phyloP scores from a whole-genome alignment of 495 filamentous ascomycete genomes.

The Penicillium cinerascens region DNA sequence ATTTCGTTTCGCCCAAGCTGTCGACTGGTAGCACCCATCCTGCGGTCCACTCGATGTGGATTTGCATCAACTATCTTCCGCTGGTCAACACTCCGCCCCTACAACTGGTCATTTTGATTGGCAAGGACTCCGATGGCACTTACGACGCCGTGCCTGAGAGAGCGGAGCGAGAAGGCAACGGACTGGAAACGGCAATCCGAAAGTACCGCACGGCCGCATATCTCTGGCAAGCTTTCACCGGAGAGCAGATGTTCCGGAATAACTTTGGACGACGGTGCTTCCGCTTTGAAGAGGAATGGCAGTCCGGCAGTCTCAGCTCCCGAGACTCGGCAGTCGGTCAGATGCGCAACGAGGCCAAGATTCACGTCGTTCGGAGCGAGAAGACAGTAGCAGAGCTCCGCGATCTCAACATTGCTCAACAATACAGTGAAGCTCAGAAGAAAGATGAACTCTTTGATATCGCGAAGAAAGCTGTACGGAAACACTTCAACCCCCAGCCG shows the following conservation, averaged over 20 bases:
- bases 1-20: constrained; percentile 79
- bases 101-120: constrained; percentile 79
- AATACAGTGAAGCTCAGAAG: constrained; percentile 62
- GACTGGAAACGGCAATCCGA: constrained; percentile 69
- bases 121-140: constrained; percentile 80
- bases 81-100: constrained; percentile 71
- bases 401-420: constrained; percentile 75
- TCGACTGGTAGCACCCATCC: constrained; percentile 65
- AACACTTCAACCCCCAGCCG: constrained; percentile 66
- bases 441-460: constrained; percentile 71
- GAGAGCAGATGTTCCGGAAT: constrained; percentile 89
- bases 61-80: constrained; percentile 81
- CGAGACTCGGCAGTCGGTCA: constrained; percentile 63
- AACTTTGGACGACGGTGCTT: constrained; percentile 80
- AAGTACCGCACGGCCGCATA: constrained; percentile 92
- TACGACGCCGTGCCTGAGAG: constrained; percentile 79
- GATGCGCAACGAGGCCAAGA: constrained; percentile 84
- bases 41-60: constrained; percentile 69
- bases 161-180: constrained; percentile 73
- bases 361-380: constrained; percentile 77
- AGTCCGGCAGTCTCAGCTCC: constrained; percentile 67
- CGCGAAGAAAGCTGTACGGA: constrained; percentile 68
- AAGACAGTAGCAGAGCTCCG: constrained; percentile 82
- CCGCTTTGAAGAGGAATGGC: constrained; percentile 91
- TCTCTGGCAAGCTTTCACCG: constrained; percentile 93